These are phyloP conservation scores for Cutaneotrichosporon mucoides DNA, from an alignment of 1,284 basidiomycete species.

Conservation along the genomic window DNA sequence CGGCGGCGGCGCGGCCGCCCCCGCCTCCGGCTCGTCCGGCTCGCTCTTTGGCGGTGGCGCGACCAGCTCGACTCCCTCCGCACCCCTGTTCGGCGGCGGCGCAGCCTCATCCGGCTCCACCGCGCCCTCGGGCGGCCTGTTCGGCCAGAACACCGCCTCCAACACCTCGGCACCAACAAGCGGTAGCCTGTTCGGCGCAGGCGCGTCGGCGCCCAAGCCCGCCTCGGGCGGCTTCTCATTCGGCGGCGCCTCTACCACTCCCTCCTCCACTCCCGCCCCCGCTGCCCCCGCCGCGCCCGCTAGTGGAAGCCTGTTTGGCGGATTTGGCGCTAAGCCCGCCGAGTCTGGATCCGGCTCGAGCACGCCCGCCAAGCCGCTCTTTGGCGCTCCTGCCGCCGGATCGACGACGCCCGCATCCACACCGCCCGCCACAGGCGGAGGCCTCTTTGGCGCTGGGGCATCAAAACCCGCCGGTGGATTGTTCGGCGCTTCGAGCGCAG, in stretches of 20 bases:
- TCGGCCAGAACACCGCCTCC: conserved; percentile 5
- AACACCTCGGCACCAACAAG: conserved; percentile 13
- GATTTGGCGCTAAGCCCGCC: conserved; percentile 15
- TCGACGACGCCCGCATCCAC: conserved; percentile 37
- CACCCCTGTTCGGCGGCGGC: conserved; percentile 27
- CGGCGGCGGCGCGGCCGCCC: conserved; percentile 2
- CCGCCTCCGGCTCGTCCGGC: neutral
- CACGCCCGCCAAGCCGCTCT: conserved; percentile 36
- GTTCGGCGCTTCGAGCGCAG: conserved; percentile 22
- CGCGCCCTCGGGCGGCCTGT: conserved; percentile 3
- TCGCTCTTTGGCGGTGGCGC: conserved; percentile 29
- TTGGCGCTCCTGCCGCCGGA: conserved; percentile 32
- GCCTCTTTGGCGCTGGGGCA: conserved; percentile 31
- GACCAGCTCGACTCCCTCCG: conserved; percentile 2
- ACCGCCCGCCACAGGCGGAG: conserved; percentile 20
- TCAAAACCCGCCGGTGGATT: conserved; percentile 21
- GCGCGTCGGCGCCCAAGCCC: too few relatives aligned
- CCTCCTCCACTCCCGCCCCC: too few relatives aligned
- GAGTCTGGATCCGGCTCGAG: conserved; percentile 18
- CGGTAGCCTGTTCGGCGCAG: neutral
- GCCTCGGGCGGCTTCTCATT: too few relatives aligned
- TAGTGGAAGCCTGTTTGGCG: too few relatives aligned
- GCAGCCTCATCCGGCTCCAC: conserved; percentile 14
- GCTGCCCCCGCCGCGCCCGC: too few relatives aligned
- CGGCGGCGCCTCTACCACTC: too few relatives aligned